A percentile compares a stretch with the other conserved stretches of the same genome.
Conservation (phyloP, 768 basidiomycete species). For the Suillus subalutaceus region DNA sequence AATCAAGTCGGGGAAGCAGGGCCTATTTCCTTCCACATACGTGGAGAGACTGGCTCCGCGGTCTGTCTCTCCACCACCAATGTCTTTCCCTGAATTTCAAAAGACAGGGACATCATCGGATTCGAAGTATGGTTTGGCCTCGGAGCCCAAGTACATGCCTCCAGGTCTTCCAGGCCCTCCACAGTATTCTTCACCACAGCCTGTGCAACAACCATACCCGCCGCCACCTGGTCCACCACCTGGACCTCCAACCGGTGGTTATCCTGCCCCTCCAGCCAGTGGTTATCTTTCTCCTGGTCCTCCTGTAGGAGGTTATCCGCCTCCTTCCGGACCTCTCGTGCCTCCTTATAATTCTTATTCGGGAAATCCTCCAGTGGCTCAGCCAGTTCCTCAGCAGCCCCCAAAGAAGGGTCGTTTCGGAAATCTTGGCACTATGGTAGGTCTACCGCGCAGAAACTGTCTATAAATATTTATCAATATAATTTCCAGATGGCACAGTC, state of each 20-base stretch:
- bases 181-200: neutral
- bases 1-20: constrained; percentile 57
- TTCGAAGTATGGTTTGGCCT: constrained; percentile 10
- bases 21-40: constrained; percentile 79
- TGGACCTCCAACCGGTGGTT: constrained; percentile 9
- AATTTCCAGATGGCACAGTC: constrained; percentile 32
- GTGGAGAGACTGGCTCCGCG: constrained; percentile 53
- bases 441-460: constrained; percentile 3
- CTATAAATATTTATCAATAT: neutral
- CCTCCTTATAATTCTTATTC: constrained; percentile 23
- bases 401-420: constrained; percentile 43
- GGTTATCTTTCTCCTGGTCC: constrained; percentile 18
- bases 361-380: constrained; percentile 37
- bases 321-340: constrained; percentile 12
- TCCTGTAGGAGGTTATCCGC: constrained; percentile 15
- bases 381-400: constrained; percentile 30
- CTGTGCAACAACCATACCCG: constrained; percentile 10
- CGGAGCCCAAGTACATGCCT: constrained; percentile 15
- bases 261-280: constrained; percentile 7
- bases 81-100: constrained; percentile 27
- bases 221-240: constrained; percentile 13
- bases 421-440: constrained; percentile 41
- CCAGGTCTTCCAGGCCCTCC: constrained; percentile 18
- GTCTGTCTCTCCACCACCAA: constrained; percentile 20
- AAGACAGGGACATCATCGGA: constrained; percentile 16